These are phyloP conservation scores for Candida schatavii DNA, from an alignment of 805 yeast species.

Conservation along the genomic window DNA sequence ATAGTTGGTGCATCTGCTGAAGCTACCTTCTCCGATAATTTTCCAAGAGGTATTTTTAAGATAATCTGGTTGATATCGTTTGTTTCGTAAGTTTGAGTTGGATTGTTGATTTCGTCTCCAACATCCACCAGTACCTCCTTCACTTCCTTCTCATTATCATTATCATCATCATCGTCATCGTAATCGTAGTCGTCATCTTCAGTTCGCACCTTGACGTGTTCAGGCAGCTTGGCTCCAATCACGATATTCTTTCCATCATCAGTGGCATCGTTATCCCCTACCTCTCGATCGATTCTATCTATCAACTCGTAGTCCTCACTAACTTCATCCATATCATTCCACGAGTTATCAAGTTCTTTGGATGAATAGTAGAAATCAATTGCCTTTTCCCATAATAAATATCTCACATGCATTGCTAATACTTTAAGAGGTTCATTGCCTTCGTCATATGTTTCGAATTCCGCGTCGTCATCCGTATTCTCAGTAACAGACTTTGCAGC, in stretches of 20 bases:
- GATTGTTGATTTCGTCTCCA: slow-evolving; percentile 19
- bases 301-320: slow-evolving; percentile 34
- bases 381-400: slow-evolving; percentile 71
- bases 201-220: slow-evolving; percentile 19
- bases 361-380: slow-evolving; percentile 44
- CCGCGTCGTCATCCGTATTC: slow-evolving; percentile 26
- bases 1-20: neutral
- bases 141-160: neutral
- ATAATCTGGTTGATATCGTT: slow-evolving; percentile 30
- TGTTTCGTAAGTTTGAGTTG: slow-evolving; percentile 8
- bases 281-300: slow-evolving; percentile 24
- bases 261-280: slow-evolving; percentile 1
- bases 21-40: neutral
- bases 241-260: neutral
- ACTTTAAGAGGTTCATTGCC: slow-evolving; percentile 29
- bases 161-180: slow-evolving; percentile 28
- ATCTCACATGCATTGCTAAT: slow-evolving; percentile 62
- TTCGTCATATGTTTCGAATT: slow-evolving; percentile 42
- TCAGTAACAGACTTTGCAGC: slow-evolving; percentile 11
- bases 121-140: slow-evolving; percentile 29
- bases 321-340: slow-evolving; percentile 26
- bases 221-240: too few relatives aligned
- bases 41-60: slow-evolving; percentile 27
- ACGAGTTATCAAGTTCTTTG: slow-evolving; percentile 18
- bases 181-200: slow-evolving; percentile 35